phyloP scores from a whole-genome alignment of 352 stramenopile species.

The Phytopythium vexans region DNA sequence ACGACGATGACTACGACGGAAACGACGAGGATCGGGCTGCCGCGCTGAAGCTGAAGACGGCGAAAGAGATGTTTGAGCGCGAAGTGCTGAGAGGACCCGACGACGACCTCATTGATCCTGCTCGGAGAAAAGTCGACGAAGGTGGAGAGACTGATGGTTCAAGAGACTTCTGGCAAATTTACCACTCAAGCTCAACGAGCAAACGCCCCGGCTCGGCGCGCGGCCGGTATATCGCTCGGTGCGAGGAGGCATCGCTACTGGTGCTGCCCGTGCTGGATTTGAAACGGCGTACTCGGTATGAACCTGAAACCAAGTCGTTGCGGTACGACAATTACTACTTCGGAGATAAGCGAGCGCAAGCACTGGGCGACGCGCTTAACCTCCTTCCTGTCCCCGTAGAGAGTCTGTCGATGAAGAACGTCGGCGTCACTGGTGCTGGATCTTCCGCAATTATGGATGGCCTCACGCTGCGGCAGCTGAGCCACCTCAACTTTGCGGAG shows the following conservation, averaged over 20 bases:
- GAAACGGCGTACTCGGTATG: conserved; percentile 40
- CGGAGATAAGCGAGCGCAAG: conserved; percentile 58
- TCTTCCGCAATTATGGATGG: conserved; percentile 60
- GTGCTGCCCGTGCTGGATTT: conserved; percentile 66
- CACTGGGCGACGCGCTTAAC: conserved; percentile 54
- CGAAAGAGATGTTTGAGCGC: conserved; percentile 31
- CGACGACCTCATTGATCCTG: conserved; percentile 17
- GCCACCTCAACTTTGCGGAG: conserved; percentile 66
- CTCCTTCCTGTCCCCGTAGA: conserved; percentile 53
- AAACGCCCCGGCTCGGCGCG: conserved; percentile 47
- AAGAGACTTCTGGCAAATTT: conserved; percentile 58
- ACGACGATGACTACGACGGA: not conserved
- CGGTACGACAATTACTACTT: conserved; percentile 78
- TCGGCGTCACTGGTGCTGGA: conserved; percentile 50
- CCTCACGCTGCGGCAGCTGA: conserved; percentile 41
- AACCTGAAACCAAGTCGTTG: conserved; percentile 32
- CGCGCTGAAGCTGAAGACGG: conserved; percentile 14
- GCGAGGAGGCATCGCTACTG: conserved; percentile 53
- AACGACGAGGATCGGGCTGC: conserved; percentile 2
- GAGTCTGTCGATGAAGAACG: conserved; percentile 68
- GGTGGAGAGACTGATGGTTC: conserved; percentile 1
- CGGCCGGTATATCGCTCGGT: conserved; percentile 58
- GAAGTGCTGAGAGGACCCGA: conserved; percentile 36
- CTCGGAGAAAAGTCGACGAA: not conserved
- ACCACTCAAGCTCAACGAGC: conserved; percentile 36